phyloP scores from a whole-genome alignment of 768 basidiomycete genomes.

The Lentinula boryana region DNA sequence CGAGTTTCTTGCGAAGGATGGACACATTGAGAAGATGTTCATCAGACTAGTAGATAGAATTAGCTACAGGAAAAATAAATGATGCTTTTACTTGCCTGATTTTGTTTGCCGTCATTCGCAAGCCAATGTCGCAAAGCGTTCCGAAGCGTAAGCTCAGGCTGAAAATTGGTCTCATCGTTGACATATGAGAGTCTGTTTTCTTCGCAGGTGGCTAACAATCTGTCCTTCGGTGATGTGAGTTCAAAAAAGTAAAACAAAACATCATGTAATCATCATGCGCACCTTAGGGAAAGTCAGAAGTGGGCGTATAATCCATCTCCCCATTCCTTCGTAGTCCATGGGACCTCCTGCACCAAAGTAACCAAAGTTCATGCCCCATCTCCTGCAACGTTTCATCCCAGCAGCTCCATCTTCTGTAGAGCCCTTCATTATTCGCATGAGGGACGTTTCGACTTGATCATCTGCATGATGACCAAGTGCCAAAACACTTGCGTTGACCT shows the following conservation, averaged over 20 bases:
- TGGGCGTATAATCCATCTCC: conserved; percentile 67
- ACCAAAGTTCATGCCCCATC: conserved; percentile 73
- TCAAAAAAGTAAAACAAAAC: background rate
- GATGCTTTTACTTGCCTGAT: background rate
- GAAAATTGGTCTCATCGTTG: conserved; percentile 66
- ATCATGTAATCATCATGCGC: background rate
- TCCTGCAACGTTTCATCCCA: conserved; percentile 61
- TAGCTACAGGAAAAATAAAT: background rate
- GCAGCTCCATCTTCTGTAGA: conserved; percentile 51
- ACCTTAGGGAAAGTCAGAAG: conserved; percentile 69
- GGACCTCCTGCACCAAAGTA: conserved; percentile 26
- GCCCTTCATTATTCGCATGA: conserved; percentile 62
- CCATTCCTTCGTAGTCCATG: conserved; percentile 53
- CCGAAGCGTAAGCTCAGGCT: conserved; percentile 64
- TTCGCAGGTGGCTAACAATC: conserved; percentile 76
- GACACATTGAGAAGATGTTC: background rate
- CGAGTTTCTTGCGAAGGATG: background rate
- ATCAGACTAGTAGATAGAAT: background rate
- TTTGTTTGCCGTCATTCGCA: conserved; percentile 10
- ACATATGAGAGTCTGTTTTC: conserved; percentile 55
- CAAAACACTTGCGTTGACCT: conserved; percentile 30
- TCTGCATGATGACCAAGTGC: conserved; percentile 77
- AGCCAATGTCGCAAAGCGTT: conserved; percentile 63
- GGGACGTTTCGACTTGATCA: conserved; percentile 77
- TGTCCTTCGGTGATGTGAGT: conserved; percentile 40